Evolutionary conservation across 495 filamentous ascomycete species (phyloP), one percentile per base, ranked within the genome.

Genomic region (Podospora pseudopauciseta): DNA sequence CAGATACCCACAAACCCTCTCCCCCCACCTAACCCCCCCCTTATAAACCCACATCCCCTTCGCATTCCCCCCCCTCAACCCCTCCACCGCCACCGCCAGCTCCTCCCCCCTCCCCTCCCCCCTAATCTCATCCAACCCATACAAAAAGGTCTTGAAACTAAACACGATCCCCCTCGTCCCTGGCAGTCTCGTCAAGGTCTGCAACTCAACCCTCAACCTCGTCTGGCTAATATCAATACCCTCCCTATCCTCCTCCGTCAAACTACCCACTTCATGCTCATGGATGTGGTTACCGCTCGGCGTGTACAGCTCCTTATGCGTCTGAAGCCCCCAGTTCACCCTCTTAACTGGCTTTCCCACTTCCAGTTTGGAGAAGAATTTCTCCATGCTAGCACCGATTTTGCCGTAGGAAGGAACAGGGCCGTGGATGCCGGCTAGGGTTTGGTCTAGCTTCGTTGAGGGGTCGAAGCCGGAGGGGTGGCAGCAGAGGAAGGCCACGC

Each of bases 61-160:
- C 30, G 88, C 87, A 80, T 84, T 93, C 5, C 91, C 91, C 63
- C 72, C 77, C 67, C 84, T 85, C 72, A 94, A 74, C 4, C 92
- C 92, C 70, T 93, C 90, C 73, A 94, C 89, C 0, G 91, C 91
- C 18, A 79, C 75, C 0, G 89, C 90, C 32, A 96, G 76, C 30
- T 87, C 84, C 73, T 87, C 83, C 0, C 86, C 88, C 3, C 84
- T 74, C 0, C 90, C 91, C 70, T 94, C 91, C 5, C 81, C 85
- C 77, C 88, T 92, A 67, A 97, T 83, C 19, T 90, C 81, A 18
- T 72, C 70, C 1, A 97, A 71, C 3, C 88, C 84, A 73, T 92
- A 93, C 53, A 88, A 74, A 77, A 93, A 95, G 11, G 91, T 95
- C 78, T 94, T 92, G 76, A 95, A 90, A 34, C 82, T 86, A 76